Conservation (phyloP, 805 yeast species). For the Metschnikowia henanensis region DNA sequence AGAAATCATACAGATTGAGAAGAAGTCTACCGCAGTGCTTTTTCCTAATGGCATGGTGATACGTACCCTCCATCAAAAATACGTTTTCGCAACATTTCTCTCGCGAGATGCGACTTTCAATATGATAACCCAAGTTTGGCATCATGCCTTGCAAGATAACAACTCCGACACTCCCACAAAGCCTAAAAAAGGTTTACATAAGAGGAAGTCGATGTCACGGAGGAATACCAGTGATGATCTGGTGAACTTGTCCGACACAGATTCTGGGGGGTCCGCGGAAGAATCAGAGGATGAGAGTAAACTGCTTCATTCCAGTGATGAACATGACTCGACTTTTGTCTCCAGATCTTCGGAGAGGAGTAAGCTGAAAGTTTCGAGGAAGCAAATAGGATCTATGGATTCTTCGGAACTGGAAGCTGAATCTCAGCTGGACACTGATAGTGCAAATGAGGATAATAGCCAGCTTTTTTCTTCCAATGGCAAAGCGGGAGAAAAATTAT, state of each 20-base stretch:
- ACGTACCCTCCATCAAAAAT: constrained; percentile 60
- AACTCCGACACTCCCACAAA: background rate
- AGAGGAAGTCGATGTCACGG: constrained; percentile 6
- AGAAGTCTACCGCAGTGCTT: constrained; percentile 62
- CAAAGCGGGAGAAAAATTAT: constrained; percentile 1
- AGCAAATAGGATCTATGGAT: background rate
- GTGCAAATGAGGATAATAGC: background rate
- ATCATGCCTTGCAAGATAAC: constrained; percentile 35
- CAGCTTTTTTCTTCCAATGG: background rate
- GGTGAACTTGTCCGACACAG: constrained; percentile 18
- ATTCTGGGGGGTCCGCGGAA: constrained; percentile 25
- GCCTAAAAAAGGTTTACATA: constrained; percentile 8
- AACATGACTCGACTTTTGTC: constrained; percentile 17
- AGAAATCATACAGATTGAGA: constrained; percentile 64
- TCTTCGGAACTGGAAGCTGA: constrained; percentile 8
- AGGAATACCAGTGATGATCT: constrained; percentile 6
- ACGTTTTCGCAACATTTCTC: constrained; percentile 64
- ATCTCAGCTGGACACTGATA: background rate
- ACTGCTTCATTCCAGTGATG: constrained; percentile 20
- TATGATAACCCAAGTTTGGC: constrained; percentile 61
- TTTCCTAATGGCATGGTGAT: constrained; percentile 71
- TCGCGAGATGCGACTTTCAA: constrained; percentile 56
- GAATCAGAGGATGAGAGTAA: constrained; percentile 21
- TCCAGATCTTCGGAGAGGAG: constrained; percentile 12
- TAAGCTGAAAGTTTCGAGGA: constrained; percentile 3